Evolutionary conservation across 495 filamentous ascomycete species (phyloP).

Genomic region (Tricharina praecox): DNA sequence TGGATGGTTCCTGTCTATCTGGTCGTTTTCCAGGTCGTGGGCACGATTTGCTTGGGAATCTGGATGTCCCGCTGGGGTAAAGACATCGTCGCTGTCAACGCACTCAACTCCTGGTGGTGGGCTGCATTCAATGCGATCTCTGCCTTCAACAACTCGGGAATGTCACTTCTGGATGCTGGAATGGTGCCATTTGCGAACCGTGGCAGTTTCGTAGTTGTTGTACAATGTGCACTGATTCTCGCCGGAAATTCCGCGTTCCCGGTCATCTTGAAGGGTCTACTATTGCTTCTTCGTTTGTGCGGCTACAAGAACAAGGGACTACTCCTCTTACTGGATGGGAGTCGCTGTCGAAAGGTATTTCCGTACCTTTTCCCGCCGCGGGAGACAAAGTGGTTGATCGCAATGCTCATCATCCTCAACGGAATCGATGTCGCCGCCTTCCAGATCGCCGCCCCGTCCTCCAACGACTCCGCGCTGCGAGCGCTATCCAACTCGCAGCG

Average conservation of each 20-base stretch:
- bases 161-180: slow-evolving; percentile 69
- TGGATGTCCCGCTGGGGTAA: slow-evolving; percentile 49
- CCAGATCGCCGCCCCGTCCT: slow-evolving; percentile 61
- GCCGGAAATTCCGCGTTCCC: slow-evolving; percentile 55
- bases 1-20: slow-evolving; percentile 62
- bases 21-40: slow-evolving; percentile 51
- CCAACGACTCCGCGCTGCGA: too few relatives aligned
- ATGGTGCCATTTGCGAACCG: slow-evolving; percentile 51
- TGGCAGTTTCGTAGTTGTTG: slow-evolving; percentile 53
- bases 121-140: slow-evolving; percentile 54
- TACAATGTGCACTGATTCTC: slow-evolving; percentile 60
- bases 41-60: slow-evolving; percentile 51
- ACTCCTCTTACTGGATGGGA: too few relatives aligned
- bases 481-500: slow-evolving; percentile 40
- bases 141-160: slow-evolving; percentile 77
- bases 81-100: slow-evolving; percentile 44
- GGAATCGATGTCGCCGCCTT: slow-evolving; percentile 69
- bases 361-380: slow-evolving; percentile 65
- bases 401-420: slow-evolving; percentile 57
- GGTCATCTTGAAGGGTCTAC: slow-evolving; percentile 12
- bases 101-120: slow-evolving; percentile 45
- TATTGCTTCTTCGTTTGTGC: slow-evolving; percentile 6
- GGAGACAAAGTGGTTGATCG: slow-evolving; percentile 66
- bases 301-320: too few relatives aligned
- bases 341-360: slow-evolving; percentile 44